A percentile compares a stretch with the other conserved stretches of the same genome.
Conservation (phyloP, 2,329 filamentous ascomycete genomes). For the Alternaria alternata region DNA sequence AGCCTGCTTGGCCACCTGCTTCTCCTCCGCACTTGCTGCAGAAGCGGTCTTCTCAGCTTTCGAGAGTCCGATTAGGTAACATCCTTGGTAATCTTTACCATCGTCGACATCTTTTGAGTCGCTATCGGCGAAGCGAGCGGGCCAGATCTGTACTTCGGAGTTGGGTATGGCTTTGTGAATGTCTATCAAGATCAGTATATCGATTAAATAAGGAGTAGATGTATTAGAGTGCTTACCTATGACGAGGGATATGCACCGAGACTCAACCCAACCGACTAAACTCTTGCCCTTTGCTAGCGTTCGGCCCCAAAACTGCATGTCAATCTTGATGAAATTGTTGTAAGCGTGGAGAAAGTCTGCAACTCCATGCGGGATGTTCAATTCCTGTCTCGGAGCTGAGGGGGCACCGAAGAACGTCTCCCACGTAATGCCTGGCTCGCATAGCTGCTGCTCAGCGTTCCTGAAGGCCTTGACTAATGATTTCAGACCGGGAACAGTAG, state of each 20-base stretch:
- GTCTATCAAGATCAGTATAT: constrained; percentile 53
- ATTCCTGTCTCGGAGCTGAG: not conserved
- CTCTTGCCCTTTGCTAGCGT: constrained; percentile 63
- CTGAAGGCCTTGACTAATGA: constrained; percentile 62
- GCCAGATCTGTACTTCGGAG: constrained; percentile 68
- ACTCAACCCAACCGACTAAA: constrained; percentile 71
- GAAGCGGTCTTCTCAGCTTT: constrained; percentile 14
- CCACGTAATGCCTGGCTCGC: constrained; percentile 38
- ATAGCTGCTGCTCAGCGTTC: constrained; percentile 56
- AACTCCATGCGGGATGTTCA: constrained; percentile 9
- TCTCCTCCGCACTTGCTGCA: constrained; percentile 45
- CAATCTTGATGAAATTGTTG: constrained; percentile 66
- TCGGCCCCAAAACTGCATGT: constrained; percentile 71
- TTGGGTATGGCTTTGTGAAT: constrained; percentile 62
- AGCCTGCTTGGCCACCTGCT: constrained; percentile 53
- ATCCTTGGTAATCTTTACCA: constrained; percentile 63
- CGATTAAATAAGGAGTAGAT: too few relatives aligned
- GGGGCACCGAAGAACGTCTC: constrained; percentile 31
- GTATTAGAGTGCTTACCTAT: constrained; percentile 57
- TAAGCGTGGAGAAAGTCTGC: constrained; percentile 62
- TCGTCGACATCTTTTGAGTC: constrained; percentile 20
- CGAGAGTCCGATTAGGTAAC: constrained; percentile 67
- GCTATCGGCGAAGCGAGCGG: constrained; percentile 61
- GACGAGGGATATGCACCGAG: constrained; percentile 65
- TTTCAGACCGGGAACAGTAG: constrained; percentile 62